Evolutionary conservation across 495 filamentous ascomycete genomes (phyloP).

Genomic region (Trichoderma asperelloides): DNA sequence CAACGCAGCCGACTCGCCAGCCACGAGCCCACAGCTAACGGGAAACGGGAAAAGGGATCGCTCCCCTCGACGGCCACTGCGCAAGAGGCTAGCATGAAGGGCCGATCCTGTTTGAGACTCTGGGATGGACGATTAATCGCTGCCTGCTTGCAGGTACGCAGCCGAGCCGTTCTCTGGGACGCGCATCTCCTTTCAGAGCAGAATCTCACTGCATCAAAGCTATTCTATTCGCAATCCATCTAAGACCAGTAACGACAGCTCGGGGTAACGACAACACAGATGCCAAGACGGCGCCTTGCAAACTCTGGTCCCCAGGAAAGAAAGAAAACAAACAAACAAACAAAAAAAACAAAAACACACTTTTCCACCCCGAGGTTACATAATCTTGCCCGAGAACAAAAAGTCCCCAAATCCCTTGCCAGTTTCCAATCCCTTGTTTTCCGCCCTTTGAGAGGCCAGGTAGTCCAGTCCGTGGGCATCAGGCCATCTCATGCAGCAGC

Average conservation of each 20-base stretch:
- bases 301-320: neutral
- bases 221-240: neutral
- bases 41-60: neutral
- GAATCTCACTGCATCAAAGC: neutral
- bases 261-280: neutral
- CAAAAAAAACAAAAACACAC: neutral
- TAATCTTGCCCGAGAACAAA: neutral
- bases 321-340: neutral
- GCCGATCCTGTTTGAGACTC: neutral
- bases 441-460: neutral
- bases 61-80: neutral
- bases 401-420: slow-evolving; percentile 3
- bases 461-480: neutral
- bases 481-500: neutral
- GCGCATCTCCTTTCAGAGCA: neutral
- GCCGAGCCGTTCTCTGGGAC: neutral
- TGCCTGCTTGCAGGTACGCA: neutral
- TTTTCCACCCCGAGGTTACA: neutral
- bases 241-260: neutral
- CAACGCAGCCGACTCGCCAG: neutral
- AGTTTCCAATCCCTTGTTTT: slow-evolving; percentile 5
- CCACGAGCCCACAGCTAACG: neutral
- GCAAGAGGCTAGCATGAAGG: neutral
- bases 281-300: neutral
- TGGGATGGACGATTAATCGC: neutral